These are phyloP conservation scores for Stipa capillata DNA, from an alignment of 176 grass and related monocot species.

Conservation along the genomic window DNA sequence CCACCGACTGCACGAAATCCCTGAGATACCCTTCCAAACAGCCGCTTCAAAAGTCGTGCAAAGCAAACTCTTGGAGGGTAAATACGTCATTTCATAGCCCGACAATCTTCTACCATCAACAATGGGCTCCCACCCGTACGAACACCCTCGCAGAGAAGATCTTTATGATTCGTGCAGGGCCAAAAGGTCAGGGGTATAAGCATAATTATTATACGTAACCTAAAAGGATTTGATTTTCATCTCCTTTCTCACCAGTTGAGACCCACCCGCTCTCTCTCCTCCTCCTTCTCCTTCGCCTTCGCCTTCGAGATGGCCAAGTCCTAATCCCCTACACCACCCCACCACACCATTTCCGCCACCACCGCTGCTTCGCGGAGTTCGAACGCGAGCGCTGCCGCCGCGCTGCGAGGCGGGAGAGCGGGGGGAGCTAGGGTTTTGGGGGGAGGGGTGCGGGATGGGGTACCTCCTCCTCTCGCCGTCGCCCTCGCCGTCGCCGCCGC, in stretches of 20 bases:
- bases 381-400: neutral
- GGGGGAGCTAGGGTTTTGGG: conserved; percentile 20
- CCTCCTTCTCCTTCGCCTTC: neutral
- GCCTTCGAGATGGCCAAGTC: neutral
- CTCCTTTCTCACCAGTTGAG: neutral
- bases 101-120: neutral
- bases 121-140: neutral
- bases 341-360: neutral
- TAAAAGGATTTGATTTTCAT: neutral
- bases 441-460: conserved; percentile 32
- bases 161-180: neutral
- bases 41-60: neutral
- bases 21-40: neutral
- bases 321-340: neutral
- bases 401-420: neutral
- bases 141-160: neutral
- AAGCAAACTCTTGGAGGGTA: neutral
- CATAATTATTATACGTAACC: neutral
- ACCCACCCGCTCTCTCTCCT: neutral
- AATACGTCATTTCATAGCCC: neutral
- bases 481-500: conserved; percentile 30
- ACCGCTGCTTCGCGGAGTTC: no score
- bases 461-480: conserved; percentile 33
- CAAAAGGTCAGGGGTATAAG: neutral
- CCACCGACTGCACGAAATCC: neutral